Evolutionary conservation across 2,329 filamentous ascomycete species (phyloP), one percentile per base, ranked within the genome.

Genomic region (Capronia americana): DNA sequence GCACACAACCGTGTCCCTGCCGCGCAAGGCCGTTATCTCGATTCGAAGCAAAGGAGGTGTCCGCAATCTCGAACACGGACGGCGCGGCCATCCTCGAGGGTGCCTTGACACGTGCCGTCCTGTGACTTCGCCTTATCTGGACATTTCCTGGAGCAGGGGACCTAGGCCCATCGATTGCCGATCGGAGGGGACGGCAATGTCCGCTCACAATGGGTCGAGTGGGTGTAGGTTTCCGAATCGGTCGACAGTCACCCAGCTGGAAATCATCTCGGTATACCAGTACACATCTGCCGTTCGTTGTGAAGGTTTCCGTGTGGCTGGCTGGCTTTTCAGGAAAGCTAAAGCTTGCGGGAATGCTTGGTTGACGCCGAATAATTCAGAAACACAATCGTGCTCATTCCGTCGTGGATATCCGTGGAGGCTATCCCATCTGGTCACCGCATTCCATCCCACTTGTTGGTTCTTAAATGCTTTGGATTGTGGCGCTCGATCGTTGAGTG

Each of bases 91-190:
- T 32, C 32, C 57, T 59, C 17, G 10, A 14, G 46, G 48, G 14
- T 4, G 20, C 14, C 23, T 32, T 20, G 26, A 7, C 20, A 20
- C 26, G 26, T 32, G 23, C 44, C n/a, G 57, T 32, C 10, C 14
- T 8, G 50, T 50, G 57, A 46, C 23, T 59, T 34, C n/a, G 57
- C 44, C 41, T 59, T 59, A 59, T 59, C 57, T 59, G 41, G 17
- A 59, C 34, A 46, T 1, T 7, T 32, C 4, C 41, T 59, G 41
- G 30, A 28, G 30, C 14, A 24, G 2, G 57, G 46, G 46, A 41
- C 38, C 57, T 59, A 41, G 41, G 38, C 12, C 14, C 34, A 30
- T 59, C n/a, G n/a, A 59, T 59, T 28, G 41, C 41, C 26, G 17
- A 28, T 14, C 23, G 10, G 26, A 5, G 8, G 41, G 8, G 6